phyloP scores from a whole-genome alignment of 1,284 basidiomycete species.

The Coriolopsis trogii region DNA sequence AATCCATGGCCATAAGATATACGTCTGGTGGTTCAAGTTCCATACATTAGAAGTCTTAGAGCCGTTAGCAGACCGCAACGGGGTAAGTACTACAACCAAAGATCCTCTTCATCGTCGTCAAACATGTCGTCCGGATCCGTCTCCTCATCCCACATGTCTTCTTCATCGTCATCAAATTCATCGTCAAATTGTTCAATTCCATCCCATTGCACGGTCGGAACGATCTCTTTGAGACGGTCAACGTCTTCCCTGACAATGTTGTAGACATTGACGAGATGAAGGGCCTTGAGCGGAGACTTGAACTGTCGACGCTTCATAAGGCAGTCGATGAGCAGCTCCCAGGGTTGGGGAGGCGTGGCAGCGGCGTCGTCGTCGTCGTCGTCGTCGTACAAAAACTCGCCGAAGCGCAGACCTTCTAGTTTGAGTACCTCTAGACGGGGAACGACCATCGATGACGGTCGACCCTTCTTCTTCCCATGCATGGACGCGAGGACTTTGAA shows the following conservation, averaged over 20 bases:
- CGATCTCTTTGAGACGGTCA: constrained; percentile 9
- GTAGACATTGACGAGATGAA: constrained; percentile 2
- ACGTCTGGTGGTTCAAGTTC: no score
- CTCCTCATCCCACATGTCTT: constrained; percentile 1
- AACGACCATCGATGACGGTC: constrained; percentile 3
- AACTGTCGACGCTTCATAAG: constrained; percentile 15
- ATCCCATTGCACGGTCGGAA: constrained; percentile 17
- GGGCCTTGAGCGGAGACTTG: constrained; percentile 6
- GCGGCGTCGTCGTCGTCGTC: constrained; percentile 2
- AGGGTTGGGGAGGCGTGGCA: constrained; percentile 4
- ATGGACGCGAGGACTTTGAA: constrained; percentile 2
- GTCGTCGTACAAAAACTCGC: constrained; percentile 1
- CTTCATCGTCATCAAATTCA: no score
- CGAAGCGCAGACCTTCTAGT: not conserved
- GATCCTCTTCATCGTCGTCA: constrained; percentile 1
- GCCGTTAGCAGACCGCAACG: no score
- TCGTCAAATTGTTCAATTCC: no score
- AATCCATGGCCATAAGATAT: no score
- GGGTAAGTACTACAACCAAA: no score
- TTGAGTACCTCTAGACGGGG: constrained; percentile 9
- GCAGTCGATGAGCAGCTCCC: constrained; percentile 14
- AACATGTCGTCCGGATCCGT: not conserved
- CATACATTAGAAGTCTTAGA: no score
- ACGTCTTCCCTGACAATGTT: constrained; percentile 7
- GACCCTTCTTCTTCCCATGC: not conserved